Evolutionary conservation across 208 protist species (phyloP).

Genomic region (Leptomonas pyrrhocoris): DNA sequence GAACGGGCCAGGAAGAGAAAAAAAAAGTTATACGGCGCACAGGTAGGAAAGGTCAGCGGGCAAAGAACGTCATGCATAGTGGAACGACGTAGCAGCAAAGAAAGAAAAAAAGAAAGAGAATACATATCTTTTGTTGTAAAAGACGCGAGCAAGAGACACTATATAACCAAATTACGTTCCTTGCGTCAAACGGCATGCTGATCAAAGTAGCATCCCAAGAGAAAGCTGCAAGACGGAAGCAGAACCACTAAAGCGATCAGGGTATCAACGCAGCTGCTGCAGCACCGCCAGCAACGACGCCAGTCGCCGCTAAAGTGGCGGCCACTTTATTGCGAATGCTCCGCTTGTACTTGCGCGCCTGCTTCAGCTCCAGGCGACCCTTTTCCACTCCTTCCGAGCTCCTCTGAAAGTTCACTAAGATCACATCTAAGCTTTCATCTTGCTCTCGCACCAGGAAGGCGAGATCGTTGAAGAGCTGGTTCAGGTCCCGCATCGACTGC

Average conservation of each 20-base stretch:
- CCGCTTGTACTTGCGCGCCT: conserved; percentile 18
- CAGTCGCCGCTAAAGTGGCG: background rate
- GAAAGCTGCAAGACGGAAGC: background rate
- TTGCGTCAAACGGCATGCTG: background rate
- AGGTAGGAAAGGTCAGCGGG: too few species aligned
- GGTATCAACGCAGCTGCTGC: background rate
- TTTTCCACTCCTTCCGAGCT: conserved; percentile 65
- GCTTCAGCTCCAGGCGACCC: conserved; percentile 68
- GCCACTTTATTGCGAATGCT: conserved; percentile 1
- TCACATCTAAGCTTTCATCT: conserved; percentile 84
- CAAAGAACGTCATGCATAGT: too few species aligned
- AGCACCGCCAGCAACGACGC: background rate
- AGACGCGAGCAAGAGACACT: background rate
- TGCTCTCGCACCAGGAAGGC: conserved; percentile 91
- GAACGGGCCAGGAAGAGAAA: too few species aligned
- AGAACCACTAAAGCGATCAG: background rate
- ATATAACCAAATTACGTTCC: background rate
- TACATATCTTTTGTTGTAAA: too few species aligned
- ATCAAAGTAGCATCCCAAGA: too few species aligned
- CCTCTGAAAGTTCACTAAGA: conserved; percentile 75
- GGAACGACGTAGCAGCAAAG: too few species aligned
- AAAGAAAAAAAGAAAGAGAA: background rate
- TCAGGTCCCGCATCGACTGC: conserved; percentile 83
- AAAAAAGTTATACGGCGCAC: too few species aligned
- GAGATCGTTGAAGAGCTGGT: conserved; percentile 90